Conservation (phyloP, 768 basidiomycete species). For the Fomitopsis pulvina region DNA sequence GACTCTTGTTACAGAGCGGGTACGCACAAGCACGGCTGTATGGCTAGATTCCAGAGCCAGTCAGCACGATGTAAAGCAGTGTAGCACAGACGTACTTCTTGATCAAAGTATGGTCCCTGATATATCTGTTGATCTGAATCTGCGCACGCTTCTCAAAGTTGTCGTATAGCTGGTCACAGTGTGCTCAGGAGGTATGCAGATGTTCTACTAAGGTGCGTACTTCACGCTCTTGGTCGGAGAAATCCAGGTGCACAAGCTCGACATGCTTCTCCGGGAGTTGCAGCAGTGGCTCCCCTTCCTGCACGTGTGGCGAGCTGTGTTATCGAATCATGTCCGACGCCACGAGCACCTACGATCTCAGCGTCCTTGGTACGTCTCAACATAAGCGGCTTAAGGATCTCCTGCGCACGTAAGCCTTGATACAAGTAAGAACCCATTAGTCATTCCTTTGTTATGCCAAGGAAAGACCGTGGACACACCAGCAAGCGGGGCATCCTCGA, state of each 20-base stretch:
- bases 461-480: constrained; percentile 29
- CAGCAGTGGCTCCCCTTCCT: constrained; percentile 65
- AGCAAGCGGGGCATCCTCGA: constrained; percentile 53
- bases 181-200: not conserved
- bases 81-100: constrained; percentile 51
- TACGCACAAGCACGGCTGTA: constrained; percentile 37
- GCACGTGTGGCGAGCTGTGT: not conserved
- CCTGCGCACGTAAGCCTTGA: constrained; percentile 54
- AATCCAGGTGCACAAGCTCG: constrained; percentile 52
- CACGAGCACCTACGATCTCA: constrained; percentile 23
- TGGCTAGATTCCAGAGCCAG: constrained; percentile 29
- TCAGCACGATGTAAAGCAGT: not conserved
- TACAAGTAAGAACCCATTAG: not conserved
- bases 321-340: not conserved
- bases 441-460: not conserved
- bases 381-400: constrained; percentile 57
- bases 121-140: constrained; percentile 52
- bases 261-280: constrained; percentile 56
- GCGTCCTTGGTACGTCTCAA: constrained; percentile 73
- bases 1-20: constrained; percentile 1
- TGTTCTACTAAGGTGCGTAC: constrained; percentile 27
- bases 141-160: constrained; percentile 48
- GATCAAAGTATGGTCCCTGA: constrained; percentile 55
- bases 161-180: constrained; percentile 41
- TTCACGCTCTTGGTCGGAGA: constrained; percentile 59